Base-by-base conservation (phyloP, 75 land plant genomes). In the Cunninghamia lanceolata region DNA sequence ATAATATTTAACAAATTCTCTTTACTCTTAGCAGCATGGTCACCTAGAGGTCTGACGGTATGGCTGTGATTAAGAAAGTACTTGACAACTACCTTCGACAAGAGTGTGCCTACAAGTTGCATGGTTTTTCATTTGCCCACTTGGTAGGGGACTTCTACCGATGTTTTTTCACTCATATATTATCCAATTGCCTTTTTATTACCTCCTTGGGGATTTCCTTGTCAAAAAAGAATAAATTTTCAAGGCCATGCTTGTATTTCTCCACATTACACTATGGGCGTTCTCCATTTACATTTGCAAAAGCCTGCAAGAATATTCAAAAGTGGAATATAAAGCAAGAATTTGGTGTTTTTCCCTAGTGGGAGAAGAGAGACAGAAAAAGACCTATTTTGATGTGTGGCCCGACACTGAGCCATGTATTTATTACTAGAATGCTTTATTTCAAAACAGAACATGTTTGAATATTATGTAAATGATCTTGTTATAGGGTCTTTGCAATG, bases 181-280 rank as follows among this genome's bases (percentile, higher is more conserved):
- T 94, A 28, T 30, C 98, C 96, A 83, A 91, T 83, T 8, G 98
- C 95, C 85, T 91, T 89, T 87, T 96, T 96, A 96, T 96, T 36
- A 87, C 87, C 86, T 96, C 96, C 86, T 96, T 94, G 42, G 95
- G 96, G 25, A 95, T 87, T 77, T 94, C 66, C 85, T 92, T 93
- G 83, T 96, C 98, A 84, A 91, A 93, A 83, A 91, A 94, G 84
- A 94, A 95, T 35, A 93, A 63, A 43, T 95, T 91, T 86, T 94
- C 98, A 46, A 95, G 89, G 84, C 88, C 91, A 87, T 94, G 90
- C 86, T 89, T 89, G 43, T 80, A n/a, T 10, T 80, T 43, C 82
- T 80, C 17, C 75, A 73, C 75, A 3, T 34, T 9, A 16, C 75
- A 34, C 3, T 73, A 15, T 45, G 50, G n/a, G 82, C 10, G 0